These are phyloP conservation scores for Phytopythium boreale DNA, from an alignment of 352 stramenopile species.

Conservation along the genomic window DNA sequence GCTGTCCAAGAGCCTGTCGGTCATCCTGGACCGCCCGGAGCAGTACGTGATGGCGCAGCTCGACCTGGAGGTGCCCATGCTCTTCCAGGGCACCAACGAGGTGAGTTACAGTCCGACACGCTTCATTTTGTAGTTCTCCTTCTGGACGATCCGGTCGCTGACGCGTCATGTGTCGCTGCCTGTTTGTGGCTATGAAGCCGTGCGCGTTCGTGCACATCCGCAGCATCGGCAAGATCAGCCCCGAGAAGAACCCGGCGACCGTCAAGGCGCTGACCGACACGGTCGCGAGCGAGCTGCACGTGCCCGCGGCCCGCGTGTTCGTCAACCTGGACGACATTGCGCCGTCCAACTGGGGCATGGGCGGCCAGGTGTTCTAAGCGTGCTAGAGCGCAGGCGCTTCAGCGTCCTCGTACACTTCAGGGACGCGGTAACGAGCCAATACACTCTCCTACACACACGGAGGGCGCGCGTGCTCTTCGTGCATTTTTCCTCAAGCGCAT, in stretches of 20 bases:
- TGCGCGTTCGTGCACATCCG: slow-evolving; percentile 37
- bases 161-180: background rate
- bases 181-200: slow-evolving; percentile 13
- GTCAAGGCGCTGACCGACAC: slow-evolving; percentile 10
- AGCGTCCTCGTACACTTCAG: background rate
- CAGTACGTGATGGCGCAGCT: slow-evolving; percentile 38
- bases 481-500: background rate
- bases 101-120: slow-evolving; percentile 14
- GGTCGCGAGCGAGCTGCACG: slow-evolving; percentile 4
- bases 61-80: slow-evolving; percentile 29
- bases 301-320: slow-evolving; percentile 9
- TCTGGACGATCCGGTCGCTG: background rate
- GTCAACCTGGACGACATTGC: slow-evolving; percentile 12
- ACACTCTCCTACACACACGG: background rate
- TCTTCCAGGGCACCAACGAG: slow-evolving; percentile 24
- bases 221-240: slow-evolving; percentile 11
- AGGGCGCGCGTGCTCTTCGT: background rate
- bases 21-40: slow-evolving; percentile 32
- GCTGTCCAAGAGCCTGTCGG: slow-evolving; percentile 37
- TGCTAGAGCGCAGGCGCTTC: background rate
- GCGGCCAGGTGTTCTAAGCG: slow-evolving; percentile 7
- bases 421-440: background rate
- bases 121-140: too few relatives aligned
- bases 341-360: slow-evolving; percentile 9
- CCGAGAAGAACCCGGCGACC: slow-evolving; percentile 9